phyloP scores from a whole-genome alignment of 176 grass and related monocot species.

The Triticum aestivum region DNA sequence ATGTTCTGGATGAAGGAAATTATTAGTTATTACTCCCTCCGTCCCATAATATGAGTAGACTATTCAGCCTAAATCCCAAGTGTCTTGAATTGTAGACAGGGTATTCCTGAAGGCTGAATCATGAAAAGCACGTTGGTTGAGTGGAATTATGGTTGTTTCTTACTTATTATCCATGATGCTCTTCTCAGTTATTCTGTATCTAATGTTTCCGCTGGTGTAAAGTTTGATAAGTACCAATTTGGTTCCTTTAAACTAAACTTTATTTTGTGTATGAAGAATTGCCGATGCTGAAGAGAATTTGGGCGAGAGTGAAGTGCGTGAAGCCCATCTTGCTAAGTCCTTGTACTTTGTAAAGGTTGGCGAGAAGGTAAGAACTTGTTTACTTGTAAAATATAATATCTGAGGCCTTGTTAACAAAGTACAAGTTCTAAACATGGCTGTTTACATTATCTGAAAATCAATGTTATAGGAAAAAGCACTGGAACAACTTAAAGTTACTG shows the following conservation, averaged over 20 bases:
- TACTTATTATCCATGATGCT: background rate
- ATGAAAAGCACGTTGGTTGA: background rate
- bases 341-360: slow-evolving; percentile 78
- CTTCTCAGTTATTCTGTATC: background rate
- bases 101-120: background rate
- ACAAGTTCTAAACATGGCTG: background rate
- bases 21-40: background rate
- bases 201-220: background rate
- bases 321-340: slow-evolving; percentile 90
- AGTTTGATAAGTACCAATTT: slow-evolving; percentile 2
- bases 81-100: background rate
- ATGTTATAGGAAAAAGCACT: slow-evolving; percentile 61
- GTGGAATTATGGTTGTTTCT: slow-evolving; percentile 4
- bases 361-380: slow-evolving; percentile 62
- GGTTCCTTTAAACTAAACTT: background rate
- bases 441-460: background rate
- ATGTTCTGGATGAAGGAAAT: background rate
- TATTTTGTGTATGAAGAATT: slow-evolving; percentile 52
- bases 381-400: background rate
- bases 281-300: slow-evolving; percentile 96
- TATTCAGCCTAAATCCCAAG: too few species aligned
- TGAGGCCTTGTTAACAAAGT: background rate
- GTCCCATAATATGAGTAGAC: too few species aligned
- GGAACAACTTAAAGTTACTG: slow-evolving; percentile 67
- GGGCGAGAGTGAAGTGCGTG: slow-evolving; percentile 96